These are phyloP conservation scores for Thermothielavioides terrestris DNA, from an alignment of 495 filamentous ascomycete genomes.

Conservation along the genomic window DNA sequence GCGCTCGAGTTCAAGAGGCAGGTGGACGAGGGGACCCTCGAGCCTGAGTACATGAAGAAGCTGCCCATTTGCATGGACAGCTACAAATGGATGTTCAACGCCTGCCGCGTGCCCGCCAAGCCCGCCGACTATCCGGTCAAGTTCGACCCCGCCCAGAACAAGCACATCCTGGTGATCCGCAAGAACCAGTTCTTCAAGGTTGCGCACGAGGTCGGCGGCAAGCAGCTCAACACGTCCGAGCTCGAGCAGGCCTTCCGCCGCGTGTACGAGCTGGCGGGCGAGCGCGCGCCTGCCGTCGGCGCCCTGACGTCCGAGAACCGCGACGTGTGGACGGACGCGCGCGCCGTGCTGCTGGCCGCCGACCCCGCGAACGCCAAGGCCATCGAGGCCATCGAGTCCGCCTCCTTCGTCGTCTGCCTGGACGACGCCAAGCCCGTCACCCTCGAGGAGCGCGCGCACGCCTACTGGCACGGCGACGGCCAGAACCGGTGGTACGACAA, in stretches of 20 bases:
- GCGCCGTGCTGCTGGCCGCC: slow-evolving; percentile 64
- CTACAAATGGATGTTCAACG: slow-evolving; percentile 99
- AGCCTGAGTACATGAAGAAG: slow-evolving; percentile 97
- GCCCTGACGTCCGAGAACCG: slow-evolving; percentile 85
- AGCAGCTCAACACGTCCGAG: slow-evolving; percentile 77
- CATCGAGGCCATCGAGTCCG: slow-evolving; percentile 76
- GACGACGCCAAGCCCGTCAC: slow-evolving; percentile 91
- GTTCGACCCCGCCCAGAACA: slow-evolving; percentile 62
- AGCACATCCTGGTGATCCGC: slow-evolving; percentile 80
- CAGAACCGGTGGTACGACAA: slow-evolving; percentile 98
- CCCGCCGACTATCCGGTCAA: slow-evolving; percentile 77
- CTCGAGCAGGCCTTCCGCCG: slow-evolving; percentile 79
- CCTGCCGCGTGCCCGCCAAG: slow-evolving; percentile 75
- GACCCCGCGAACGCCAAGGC: slow-evolving; percentile 66
- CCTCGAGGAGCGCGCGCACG: slow-evolving; percentile 86
- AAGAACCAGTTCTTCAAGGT: slow-evolving; percentile 98
- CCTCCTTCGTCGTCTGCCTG: slow-evolving; percentile 87
- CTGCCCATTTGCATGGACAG: slow-evolving; percentile 93
- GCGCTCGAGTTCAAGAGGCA: slow-evolving; percentile 88
- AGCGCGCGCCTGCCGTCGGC: slow-evolving; percentile 65
- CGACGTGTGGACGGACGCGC: slow-evolving; percentile 83
- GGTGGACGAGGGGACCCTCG: slow-evolving; percentile 73
- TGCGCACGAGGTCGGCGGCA: slow-evolving; percentile 61
- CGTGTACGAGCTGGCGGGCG: slow-evolving; percentile 69
- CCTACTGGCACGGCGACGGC: slow-evolving; percentile 98